Conservation (phyloP, 129 eudicot genomes). For the sunflower (Helianthus annuus) region DNA sequence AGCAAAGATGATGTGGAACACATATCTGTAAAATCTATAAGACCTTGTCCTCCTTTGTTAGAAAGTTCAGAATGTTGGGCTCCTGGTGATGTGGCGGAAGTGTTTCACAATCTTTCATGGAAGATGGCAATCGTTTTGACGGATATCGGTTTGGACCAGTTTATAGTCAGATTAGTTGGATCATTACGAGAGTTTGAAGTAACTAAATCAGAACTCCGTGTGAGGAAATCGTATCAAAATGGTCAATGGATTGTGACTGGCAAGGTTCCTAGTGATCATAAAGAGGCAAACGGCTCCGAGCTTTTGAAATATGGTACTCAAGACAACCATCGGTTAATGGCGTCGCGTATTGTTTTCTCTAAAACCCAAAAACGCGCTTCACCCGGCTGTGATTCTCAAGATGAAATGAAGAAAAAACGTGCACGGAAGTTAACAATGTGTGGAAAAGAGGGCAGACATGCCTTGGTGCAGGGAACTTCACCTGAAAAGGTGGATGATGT, state of each 20-base stretch:
- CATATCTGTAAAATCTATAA: constrained; percentile 51
- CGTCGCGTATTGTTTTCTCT: constrained; percentile 28
- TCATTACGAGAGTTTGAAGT: constrained; percentile 42
- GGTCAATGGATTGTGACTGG: constrained; percentile 63
- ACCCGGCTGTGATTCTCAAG: constrained; percentile 35
- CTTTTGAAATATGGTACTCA: background rate
- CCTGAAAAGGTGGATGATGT: too few species aligned
- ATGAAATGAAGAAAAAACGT: background rate
- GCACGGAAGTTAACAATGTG: constrained; percentile 1
- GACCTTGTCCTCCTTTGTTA: constrained; percentile 71
- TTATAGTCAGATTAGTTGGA: constrained; percentile 67
- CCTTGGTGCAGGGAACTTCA: too few species aligned
- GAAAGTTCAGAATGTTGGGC: constrained; percentile 38
- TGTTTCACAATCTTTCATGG: constrained; percentile 65
- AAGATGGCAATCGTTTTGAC: constrained; percentile 60
- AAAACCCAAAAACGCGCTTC: constrained; percentile 48
- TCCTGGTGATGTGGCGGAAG: constrained; percentile 79
- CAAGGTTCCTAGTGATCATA: constrained; percentile 28
- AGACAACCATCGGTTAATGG: constrained; percentile 23
- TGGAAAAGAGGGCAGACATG: too few species aligned
- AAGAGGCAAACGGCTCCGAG: background rate
- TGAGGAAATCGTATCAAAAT: constrained; percentile 70
- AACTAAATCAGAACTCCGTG: constrained; percentile 43
- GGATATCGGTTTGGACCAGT: constrained; percentile 36
- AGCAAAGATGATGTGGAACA: constrained; percentile 36